Conservation (phyloP, 192 early-diverging fungal genomes). For the Polychytrium aggregatum region DNA sequence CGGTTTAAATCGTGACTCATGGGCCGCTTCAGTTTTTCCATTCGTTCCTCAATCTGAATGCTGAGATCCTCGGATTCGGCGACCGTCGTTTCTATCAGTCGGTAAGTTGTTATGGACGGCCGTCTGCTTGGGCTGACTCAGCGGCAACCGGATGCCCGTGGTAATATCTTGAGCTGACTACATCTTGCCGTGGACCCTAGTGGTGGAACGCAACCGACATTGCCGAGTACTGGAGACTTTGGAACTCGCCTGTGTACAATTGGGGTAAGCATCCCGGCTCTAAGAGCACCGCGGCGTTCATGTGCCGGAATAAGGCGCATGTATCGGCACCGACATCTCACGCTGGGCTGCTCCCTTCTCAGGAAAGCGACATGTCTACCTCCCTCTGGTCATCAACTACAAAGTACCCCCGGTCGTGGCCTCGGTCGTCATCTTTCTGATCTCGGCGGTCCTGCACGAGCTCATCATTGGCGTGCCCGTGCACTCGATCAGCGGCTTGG, state of each 20-base stretch:
- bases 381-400: conserved; percentile 58
- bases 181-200: no score
- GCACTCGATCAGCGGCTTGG: conserved; percentile 66
- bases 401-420: conserved; percentile 46
- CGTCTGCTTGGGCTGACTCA: background rate
- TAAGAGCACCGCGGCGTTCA: no score
- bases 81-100: conserved; percentile 69
- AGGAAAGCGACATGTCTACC: conserved; percentile 72
- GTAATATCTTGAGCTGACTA: no score
- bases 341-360: background rate
- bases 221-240: conserved; percentile 75
- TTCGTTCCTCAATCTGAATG: conserved; percentile 64
- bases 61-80: conserved; percentile 65
- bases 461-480: conserved; percentile 76
- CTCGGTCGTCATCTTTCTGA: conserved; percentile 56
- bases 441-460: conserved; percentile 84
- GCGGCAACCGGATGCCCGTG: no score
- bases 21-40: no score
- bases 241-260: conserved; percentile 74
- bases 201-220: conserved; percentile 84
- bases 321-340: conserved; percentile 51
- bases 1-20: no score
- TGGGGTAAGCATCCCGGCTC: conserved; percentile 19
- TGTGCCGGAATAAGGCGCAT: background rate
- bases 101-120: conserved; percentile 2